Percentiles rank a stretch among this genome's conserved stretches.
phyloP scores from a whole-genome alignment of 139 green algal species.

The Asterochloris sp. region DNA sequence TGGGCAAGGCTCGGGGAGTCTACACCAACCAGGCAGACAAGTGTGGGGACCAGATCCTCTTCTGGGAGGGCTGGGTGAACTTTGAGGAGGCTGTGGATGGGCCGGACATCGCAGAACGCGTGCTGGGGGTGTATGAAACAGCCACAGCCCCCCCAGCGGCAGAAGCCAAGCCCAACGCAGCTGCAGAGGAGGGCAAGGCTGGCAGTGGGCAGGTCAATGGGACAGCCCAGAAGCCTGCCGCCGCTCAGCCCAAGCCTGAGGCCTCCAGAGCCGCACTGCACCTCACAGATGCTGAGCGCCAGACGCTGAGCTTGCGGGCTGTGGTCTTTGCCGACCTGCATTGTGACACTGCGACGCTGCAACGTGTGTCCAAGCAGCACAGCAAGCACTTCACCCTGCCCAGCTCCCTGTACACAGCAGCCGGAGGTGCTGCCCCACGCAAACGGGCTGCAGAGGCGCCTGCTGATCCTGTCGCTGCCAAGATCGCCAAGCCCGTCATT shows the following conservation, averaged over 20 bases:
- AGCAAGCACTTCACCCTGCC: slow-evolving; percentile 43
- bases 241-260: slow-evolving; percentile 1
- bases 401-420: slow-evolving; percentile 21
- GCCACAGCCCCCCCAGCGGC: slow-evolving; percentile 15
- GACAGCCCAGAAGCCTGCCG: neutral
- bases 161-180: neutral
- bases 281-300: slow-evolving; percentile 44
- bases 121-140: slow-evolving; percentile 51
- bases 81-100: slow-evolving; percentile 54
- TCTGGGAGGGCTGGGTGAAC: slow-evolving; percentile 67
- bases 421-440: neutral
- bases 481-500: slow-evolving; percentile 6
- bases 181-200: neutral
- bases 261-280: neutral
- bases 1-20: slow-evolving; percentile 35
- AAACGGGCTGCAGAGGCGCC: slow-evolving; percentile 9
- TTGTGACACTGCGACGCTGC: slow-evolving; percentile 23
- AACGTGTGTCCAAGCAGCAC: slow-evolving; percentile 32
- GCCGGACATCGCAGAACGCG: slow-evolving; percentile 27
- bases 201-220: neutral
- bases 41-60: slow-evolving; percentile 20
- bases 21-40: slow-evolving; percentile 43
- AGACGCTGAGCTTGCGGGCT: slow-evolving; percentile 47
- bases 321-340: slow-evolving; percentile 61
- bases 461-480: neutral